Conservation (phyloP, 2,329 filamentous ascomycete genomes). For the Fusarium zealandicum region DNA sequence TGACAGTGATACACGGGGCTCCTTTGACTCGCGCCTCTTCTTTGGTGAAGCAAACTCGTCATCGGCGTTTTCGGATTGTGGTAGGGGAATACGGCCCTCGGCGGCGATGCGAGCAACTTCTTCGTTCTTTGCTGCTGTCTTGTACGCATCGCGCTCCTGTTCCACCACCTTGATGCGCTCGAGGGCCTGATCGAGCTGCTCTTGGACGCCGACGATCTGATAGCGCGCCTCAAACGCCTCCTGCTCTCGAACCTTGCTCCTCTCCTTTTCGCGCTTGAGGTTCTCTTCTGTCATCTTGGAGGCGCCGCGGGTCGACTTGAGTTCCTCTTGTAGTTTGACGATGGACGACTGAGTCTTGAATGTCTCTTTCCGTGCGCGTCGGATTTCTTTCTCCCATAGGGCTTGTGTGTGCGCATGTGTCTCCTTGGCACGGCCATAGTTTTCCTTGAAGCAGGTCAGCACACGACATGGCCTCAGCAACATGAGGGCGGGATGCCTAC, state of each 20-base stretch:
- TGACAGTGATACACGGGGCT: conserved; percentile 57
- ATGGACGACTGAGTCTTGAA: conserved; percentile 76
- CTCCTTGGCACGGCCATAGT: conserved; percentile 73
- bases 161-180: conserved; percentile 71
- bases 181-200: conserved; percentile 70
- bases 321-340: conserved; percentile 76
- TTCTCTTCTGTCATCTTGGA: conserved; percentile 64
- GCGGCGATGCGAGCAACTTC: conserved; percentile 76
- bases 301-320: conserved; percentile 66
- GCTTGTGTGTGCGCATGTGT: conserved; percentile 71
- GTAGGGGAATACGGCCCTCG: conserved; percentile 73
- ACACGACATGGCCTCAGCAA: background rate
- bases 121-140: conserved; percentile 74
- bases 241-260: conserved; percentile 68
- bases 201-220: conserved; percentile 68
- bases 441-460: conserved; percentile 61
- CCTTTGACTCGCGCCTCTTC: conserved; percentile 48
- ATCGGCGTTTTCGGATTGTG: conserved; percentile 58
- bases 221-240: conserved; percentile 74
- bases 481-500: conserved; percentile 52
- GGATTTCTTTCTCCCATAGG: conserved; percentile 77
- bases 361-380: conserved; percentile 72
- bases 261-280: conserved; percentile 69
- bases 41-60: conserved; percentile 70
- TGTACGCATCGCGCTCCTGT: conserved; percentile 77